A percentile compares a stretch with the other conserved stretches of the same genome.
phyloP scores from a whole-genome alignment of 2,329 filamentous ascomycete species.

The Macrophomina tecta region DNA sequence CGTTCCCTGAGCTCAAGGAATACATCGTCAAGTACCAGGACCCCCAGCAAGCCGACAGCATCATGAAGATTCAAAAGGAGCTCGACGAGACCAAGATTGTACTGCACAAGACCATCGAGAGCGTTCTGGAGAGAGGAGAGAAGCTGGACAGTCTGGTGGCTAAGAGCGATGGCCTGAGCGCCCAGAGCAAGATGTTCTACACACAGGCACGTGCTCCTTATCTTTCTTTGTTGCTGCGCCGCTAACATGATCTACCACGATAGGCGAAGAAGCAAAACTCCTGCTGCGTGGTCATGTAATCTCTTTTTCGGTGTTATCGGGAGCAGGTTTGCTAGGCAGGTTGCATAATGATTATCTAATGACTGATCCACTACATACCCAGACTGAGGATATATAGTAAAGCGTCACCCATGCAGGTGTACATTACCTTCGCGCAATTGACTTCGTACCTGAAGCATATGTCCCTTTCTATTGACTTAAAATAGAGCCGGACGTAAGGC shows the following conservation, averaged over 20 bases:
- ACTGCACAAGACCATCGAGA: constrained; percentile 95
- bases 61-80: constrained; percentile 95
- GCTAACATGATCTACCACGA: constrained; percentile 28
- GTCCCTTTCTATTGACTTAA: not conserved
- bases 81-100: constrained; percentile 97
- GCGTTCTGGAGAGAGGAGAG: constrained; percentile 85
- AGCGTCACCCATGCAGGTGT: constrained; percentile 14
- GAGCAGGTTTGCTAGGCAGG: constrained; percentile 21
- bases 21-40: constrained; percentile 84
- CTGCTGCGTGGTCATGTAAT: constrained; percentile 63
- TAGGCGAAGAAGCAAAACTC: constrained; percentile 67
- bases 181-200: constrained; percentile 98
- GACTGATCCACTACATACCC: constrained; percentile 28
- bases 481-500: not conserved
- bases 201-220: constrained; percentile 61
- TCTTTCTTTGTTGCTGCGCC: not conserved
- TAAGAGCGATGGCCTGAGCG: constrained; percentile 89
- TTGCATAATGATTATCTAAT: constrained; percentile 28
- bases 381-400: constrained; percentile 25
- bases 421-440: constrained; percentile 3
- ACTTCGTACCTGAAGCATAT: not conserved
- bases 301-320: constrained; percentile 19
- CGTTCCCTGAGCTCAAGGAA: constrained; percentile 77
- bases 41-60: constrained; percentile 85
- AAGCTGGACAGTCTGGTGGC: constrained; percentile 94